A percentile compares a stretch with the other conserved stretches of the same genome.
Conservation (phyloP, 164 flowering plant genomes). For the Aristolochia contorta region DNA sequence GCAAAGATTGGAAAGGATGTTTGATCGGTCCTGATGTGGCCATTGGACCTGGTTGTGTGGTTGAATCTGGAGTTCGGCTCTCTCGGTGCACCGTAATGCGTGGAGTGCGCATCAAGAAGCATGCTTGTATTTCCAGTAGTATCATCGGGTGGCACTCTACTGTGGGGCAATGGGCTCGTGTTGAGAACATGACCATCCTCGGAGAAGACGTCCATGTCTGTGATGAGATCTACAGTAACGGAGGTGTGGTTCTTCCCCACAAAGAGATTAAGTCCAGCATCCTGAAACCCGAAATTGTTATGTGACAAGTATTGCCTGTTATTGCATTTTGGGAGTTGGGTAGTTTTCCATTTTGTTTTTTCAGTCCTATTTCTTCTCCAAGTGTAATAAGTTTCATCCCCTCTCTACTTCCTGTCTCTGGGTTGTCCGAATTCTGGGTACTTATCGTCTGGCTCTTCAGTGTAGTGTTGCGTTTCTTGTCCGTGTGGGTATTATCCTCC, state of each 20-base stretch:
- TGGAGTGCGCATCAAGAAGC: constrained; percentile 83
- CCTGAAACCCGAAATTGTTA: constrained; percentile 94
- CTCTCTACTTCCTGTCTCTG: too few species aligned
- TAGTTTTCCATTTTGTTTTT: neutral
- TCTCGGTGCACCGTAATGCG: constrained; percentile 94
- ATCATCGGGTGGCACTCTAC: constrained; percentile 99
- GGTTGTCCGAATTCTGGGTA: too few species aligned
- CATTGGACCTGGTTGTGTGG: constrained; percentile 89
- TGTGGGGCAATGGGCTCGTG: constrained; percentile 95
- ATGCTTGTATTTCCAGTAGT: constrained; percentile 85
- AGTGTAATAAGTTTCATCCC: too few species aligned
- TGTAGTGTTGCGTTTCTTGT: too few species aligned
- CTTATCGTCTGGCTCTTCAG: too few species aligned
- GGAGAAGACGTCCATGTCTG: constrained; percentile 97
- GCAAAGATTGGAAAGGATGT: constrained; percentile 90
- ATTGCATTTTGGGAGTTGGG: neutral
- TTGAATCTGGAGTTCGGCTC: constrained; percentile 92
- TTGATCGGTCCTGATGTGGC: constrained; percentile 97
- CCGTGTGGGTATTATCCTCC: too few species aligned
- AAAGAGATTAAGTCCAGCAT: constrained; percentile 93
- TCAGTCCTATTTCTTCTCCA: too few species aligned
- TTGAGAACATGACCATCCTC: constrained; percentile 95
- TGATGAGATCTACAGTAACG: constrained; percentile 94
- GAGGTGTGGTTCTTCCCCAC: constrained; percentile 94
- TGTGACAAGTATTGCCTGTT: constrained; percentile 33